Conservation (phyloP, 257 asterid genomes). For the Solanum chilense region DNA sequence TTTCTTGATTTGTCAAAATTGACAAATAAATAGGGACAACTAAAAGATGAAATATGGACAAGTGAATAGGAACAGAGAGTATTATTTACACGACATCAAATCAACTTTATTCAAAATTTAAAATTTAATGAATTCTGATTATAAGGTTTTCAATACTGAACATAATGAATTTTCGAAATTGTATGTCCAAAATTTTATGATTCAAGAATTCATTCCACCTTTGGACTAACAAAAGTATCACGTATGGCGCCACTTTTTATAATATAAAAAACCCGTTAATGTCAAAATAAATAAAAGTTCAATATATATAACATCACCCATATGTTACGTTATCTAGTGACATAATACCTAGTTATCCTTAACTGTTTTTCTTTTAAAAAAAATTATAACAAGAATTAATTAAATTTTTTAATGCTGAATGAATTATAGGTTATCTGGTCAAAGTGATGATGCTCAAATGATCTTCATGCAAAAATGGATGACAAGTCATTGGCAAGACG, state of each 20-base stretch:
- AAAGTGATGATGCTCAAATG: conserved; percentile 44
- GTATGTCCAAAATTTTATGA: not conserved
- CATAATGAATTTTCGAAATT: too few species aligned
- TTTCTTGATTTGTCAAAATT: too few species aligned
- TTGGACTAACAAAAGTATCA: not conserved
- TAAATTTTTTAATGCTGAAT: not conserved
- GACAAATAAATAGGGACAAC: too few species aligned
- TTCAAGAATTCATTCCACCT: not conserved
- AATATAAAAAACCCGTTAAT: not conserved
- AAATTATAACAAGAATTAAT: not conserved
- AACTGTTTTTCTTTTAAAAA: not conserved
- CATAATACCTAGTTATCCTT: not conserved
- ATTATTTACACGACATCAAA: not conserved
- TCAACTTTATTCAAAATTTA: not conserved
- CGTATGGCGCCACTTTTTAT: too few species aligned
- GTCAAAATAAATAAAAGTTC: not conserved
- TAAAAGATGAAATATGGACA: too few species aligned
- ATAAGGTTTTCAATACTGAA: too few species aligned
- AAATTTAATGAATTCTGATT: not conserved
- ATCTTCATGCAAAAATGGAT: conserved; percentile 66
- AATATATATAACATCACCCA: not conserved
- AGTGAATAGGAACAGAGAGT: too few species aligned
- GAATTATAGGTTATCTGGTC: conserved; percentile 40
- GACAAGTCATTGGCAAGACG: conserved; percentile 49
- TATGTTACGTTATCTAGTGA: not conserved